phyloP scores from a whole-genome alignment of 2,329 filamentous ascomycete species.

The Trichophyton equinum region DNA sequence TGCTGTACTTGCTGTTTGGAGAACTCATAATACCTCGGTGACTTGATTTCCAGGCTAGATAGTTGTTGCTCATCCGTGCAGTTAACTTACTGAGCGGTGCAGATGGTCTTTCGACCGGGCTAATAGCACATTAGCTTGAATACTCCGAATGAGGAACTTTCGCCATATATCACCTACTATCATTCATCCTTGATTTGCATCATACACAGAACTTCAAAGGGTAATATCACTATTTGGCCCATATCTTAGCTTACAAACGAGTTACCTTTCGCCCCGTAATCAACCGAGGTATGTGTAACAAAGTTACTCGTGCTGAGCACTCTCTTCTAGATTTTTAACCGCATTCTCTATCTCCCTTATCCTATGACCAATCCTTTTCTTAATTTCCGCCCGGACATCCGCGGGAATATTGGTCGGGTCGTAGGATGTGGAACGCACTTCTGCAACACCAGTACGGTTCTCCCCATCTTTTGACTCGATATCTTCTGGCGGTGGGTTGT shows the following conservation, averaged over 20 bases:
- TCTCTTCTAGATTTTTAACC: slow-evolving; percentile 32
- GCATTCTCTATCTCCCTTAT: slow-evolving; percentile 37
- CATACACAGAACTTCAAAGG: not conserved
- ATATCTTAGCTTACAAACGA: too few relatives aligned
- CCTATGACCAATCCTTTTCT: slow-evolving; percentile 32
- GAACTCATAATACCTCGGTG: not conserved
- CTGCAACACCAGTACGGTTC: slow-evolving; percentile 1
- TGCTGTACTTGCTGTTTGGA: not conserved
- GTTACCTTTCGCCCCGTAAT: not conserved
- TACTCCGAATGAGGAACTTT: too few relatives aligned
- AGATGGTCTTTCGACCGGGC: not conserved
- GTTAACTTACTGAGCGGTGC: not conserved
- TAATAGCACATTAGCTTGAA: not conserved
- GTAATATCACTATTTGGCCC: too few relatives aligned
- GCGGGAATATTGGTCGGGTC: slow-evolving; percentile 20
- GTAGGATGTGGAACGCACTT: slow-evolving; percentile 21
- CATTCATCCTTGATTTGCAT: not conserved
- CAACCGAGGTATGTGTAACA: not conserved
- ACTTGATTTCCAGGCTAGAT: not conserved
- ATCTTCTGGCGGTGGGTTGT: slow-evolving; percentile 1
- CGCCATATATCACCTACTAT: too few relatives aligned
- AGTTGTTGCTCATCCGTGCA: not conserved
- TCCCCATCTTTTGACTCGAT: slow-evolving; percentile 9
- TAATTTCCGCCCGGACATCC: slow-evolving; percentile 31
- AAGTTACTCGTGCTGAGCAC: slow-evolving; percentile 16